Base-by-base conservation (phyloP, 2,329 filamentous ascomycete genomes). In the Aspergillus ochraceus region DNA sequence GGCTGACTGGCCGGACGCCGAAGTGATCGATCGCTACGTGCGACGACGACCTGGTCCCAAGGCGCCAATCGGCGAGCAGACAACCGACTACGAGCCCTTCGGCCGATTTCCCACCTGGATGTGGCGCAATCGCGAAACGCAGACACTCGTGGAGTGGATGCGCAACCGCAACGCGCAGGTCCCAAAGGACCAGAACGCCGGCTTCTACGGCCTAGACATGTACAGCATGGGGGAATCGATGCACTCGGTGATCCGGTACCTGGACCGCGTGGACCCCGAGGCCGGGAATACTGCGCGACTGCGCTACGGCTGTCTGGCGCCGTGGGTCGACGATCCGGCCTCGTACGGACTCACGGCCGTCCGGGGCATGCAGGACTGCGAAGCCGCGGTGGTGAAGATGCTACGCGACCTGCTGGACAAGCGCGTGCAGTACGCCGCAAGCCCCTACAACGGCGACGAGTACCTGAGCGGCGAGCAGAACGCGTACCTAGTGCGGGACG, bases 51-150 rank as follows among this genome's bases (percentile, higher is more conserved):
- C 79, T 14, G 69, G 77, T 29, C 66, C 70, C 20, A 67, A 76
- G 62, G 69, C 70, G 32, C 60, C 69, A 42, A 63, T 77, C 47
- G 67, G 70, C 24, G 69, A 68, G 22, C 59, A 55, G 26, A 62
- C 62, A 2, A 66, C 64, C 14, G 65, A 69, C 6, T 68, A 76
- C 12, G 74, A 76, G 42, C 73, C 77, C 6, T 84, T 84, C 65
- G 72, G 79, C 45, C 75, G 81, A 26, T 84, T 84, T 52, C 82
- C 82, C 14, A 81, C 77, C 3, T 84, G 82, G 82, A 84, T 84
- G 82, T 84, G 82, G 82, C 76, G 82, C 11, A 84, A 84, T 60
- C 69, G 71, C 14, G 83, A 84, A 63, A 77, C 83, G 63, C 79
- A 83, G 57, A 75, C 76, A 2, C 79, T 84, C 52, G 76, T 81